Base-by-base conservation (phyloP, 306 rosid species). In the Ziziphus jujuba region DNA sequence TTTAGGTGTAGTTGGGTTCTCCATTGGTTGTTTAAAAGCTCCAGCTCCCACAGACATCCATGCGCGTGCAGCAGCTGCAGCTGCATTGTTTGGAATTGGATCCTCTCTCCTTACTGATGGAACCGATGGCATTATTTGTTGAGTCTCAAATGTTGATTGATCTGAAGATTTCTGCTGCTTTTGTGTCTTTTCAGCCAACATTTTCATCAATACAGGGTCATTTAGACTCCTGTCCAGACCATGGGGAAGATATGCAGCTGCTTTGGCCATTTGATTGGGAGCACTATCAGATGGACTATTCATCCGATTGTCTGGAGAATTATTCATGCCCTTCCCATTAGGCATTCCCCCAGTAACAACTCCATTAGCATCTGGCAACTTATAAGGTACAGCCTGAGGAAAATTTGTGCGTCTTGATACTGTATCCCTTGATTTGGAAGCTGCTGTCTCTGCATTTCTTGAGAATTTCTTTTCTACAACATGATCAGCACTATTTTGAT, bases 11-110 rank as follows among this genome's bases (percentile, higher is more conserved):
- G 80, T 72, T 15, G 85, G 79, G 81, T 35, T 85, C 34, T 90
- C 97, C 22, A 82, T 73, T 21, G 84, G 88, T 71, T 82, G 93
- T 78, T 85, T 95, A 79, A 86, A 88, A 9, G 92, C 89, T 75
- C 90, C 96, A 31, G 96, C 95, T 52, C 99, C 99, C 25, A 90
- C 78, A 13, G 99, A 90, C 97, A 95, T 95, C 99, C 99, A 95
- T 48, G 96, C 99, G 23, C 95, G 96, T 35, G 99, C 96, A 64
- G 99, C 92, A 34, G 88, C 90, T 8, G 93, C 96, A 8, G 97
- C 84, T 52, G 99, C 97, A 74, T 79, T 95, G 80, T 74, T 67
- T 0, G 74, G 57, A 70, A 72, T 67, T 0, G 76, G 58, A 69
- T 86, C 90, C 38, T 85, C 95, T 72, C 89, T 82, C 70, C 78